Base-by-base conservation (phyloP, 306 rosid species). In the Corylus avellana region DNA sequence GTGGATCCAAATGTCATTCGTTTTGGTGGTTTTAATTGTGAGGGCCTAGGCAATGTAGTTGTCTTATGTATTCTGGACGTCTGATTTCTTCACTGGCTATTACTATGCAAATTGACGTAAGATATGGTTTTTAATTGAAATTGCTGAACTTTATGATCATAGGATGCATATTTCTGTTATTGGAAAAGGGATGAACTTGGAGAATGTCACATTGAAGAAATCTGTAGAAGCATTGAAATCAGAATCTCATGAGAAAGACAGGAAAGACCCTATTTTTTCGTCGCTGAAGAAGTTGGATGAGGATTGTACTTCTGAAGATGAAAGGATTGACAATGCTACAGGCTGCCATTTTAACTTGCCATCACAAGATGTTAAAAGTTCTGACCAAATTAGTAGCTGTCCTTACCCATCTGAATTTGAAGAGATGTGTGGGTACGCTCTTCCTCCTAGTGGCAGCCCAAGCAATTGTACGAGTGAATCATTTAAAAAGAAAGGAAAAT, bases 401-500 rank as follows among this genome's bases (percentile, higher is more conserved):
- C 98, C 98, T 77, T 92, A 92, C 79, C 98, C 93, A 46, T 92
- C 94, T 77, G 93, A 89, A 61, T 71, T 70, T 56, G 98, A 92
- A 89, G 98, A 92, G 92, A 87, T 86, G 84, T 39, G 12, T 39
- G 82, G 76, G 44, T 73, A 61, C 27, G 61, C 73, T 70, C 73
- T 88, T 79, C 78, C 79, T 25, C 75, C 73, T 51, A 80, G 76
- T 86, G 78, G 78, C 66, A 79, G 78, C 83, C 85, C 58, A 80
- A 77, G 68, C 51, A 70, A 73, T 51, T 17, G 80, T 77, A 80
- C 74, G 73, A 55, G 42, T 77, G 84, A 75, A 35, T 78, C 90
- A 37, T 67, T 73, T 62, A 84, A 70, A 39, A 88, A 84, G 77
- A 88, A 85, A 79, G 79, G 87, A 37, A 84, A 84, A 84, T 71